These are phyloP conservation scores for Nicotiana attenuata DNA, from an alignment of 257 asterid genomes.

Conservation along the genomic window DNA sequence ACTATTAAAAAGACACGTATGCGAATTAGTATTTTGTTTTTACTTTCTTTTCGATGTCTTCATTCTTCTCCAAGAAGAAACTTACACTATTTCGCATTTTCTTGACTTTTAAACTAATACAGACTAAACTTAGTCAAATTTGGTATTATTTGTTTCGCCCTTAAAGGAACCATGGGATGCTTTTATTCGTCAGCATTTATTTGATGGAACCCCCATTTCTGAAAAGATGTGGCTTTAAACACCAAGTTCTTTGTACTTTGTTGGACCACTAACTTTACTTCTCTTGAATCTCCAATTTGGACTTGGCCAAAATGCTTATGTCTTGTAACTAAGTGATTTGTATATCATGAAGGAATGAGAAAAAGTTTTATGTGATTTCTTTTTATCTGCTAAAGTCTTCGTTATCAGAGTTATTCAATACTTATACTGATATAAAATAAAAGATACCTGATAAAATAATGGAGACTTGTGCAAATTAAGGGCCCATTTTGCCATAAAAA, in stretches of 20 bases:
- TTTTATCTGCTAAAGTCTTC: too few relatives aligned
- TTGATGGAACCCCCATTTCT: background rate
- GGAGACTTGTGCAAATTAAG: too few relatives aligned
- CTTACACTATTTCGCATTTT: background rate
- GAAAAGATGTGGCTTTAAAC: background rate
- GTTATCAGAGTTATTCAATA: too few relatives aligned
- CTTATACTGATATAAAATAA: too few relatives aligned
- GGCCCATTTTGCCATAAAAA: too few relatives aligned
- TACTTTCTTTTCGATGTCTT: background rate
- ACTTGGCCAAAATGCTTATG: background rate
- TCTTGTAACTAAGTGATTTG: background rate
- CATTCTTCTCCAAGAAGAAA: background rate
- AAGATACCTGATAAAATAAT: too few relatives aligned
- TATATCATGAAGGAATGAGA: background rate
- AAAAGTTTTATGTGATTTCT: background rate
- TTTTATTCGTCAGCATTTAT: background rate
- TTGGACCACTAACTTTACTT: background rate
- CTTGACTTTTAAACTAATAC: background rate
- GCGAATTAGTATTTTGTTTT: background rate
- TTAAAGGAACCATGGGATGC: background rate
- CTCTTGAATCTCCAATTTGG: background rate
- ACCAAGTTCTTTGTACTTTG: background rate
- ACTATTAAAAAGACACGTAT: background rate
- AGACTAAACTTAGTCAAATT: background rate
- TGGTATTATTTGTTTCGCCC: background rate